Evolutionary conservation across 441 rosid species (phyloP), one percentile per base, ranked within the genome.

Genomic region (Geranium incanum): DNA sequence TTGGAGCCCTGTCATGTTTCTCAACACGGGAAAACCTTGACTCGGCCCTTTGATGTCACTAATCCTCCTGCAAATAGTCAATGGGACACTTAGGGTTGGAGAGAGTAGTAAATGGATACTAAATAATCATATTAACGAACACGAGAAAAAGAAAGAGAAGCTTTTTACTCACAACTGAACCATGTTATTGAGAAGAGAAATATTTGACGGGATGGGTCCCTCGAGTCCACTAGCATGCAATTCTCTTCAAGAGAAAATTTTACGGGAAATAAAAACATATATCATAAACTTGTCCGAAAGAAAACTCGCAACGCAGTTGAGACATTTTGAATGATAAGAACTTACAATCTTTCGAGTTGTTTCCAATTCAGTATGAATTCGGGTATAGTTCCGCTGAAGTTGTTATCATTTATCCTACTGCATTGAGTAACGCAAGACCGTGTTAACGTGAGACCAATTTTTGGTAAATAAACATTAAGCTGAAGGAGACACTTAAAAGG

Each of bases 341-440:
- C 75, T 52, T 66, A 68, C 72, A 90, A 80, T 81, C 88, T 84
- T 0, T 2, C 18, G 66, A 90, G 93, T 65, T 78, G 72, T 81
- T 74, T 82, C 96, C 94, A 85, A 73, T 70, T 75, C 67, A 69
- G 65, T 19, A 80, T 71, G 77, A 74, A 80, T 41, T 74, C 73
- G 0, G 84, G 84, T 36, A 83, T 81, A 3, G 38, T 75, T 41
- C 82, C 83, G 6, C 59, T 79, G 69, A 83, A 79, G 68, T 75
- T 74, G 77, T 83, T 83, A 45, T 83, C 84, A 73, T 69, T 78
- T 73, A 83, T 80, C 68, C 81, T 66, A 70, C 81, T 81, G 82
- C 81, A 78, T 57, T 65, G 48, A 74, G 66, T 66, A 74, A 75
- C 16, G 73, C 78, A 69, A 76, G 52, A 71, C 70, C 36, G 11